Conservation (phyloP, 2,329 filamentous ascomycete species). For the Chaetomiaceae sp. region DNA sequence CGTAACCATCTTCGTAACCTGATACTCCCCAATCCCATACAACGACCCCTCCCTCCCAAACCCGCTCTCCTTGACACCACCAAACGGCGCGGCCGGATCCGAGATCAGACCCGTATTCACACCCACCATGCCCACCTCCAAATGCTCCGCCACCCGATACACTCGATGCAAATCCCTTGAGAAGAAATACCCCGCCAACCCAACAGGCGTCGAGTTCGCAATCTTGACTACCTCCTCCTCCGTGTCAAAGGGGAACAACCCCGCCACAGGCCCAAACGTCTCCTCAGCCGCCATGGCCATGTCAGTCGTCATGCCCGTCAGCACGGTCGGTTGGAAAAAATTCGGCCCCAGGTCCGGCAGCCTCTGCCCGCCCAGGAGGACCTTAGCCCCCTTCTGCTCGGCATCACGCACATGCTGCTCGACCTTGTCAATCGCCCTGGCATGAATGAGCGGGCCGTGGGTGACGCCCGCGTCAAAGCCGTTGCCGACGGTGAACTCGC, state of each 20-base stretch:
- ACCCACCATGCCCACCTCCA: slow-evolving; percentile 85
- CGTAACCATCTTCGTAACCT: slow-evolving; percentile 65
- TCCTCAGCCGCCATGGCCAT: slow-evolving; percentile 87
- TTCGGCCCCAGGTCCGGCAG: slow-evolving; percentile 72
- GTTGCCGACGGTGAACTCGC: slow-evolving; percentile 68
- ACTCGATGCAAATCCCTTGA: slow-evolving; percentile 58
- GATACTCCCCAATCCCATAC: slow-evolving; percentile 74
- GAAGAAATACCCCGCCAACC: slow-evolving; percentile 93
- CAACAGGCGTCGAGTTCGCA: slow-evolving; percentile 80
- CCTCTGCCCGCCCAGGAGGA: slow-evolving; percentile 71
- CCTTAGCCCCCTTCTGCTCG: slow-evolving; percentile 67
- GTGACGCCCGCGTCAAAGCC: slow-evolving; percentile 68
- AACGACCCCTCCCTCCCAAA: slow-evolving; percentile 75
- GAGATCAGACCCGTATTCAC: slow-evolving; percentile 70
- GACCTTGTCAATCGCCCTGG: slow-evolving; percentile 74
- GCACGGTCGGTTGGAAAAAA: slow-evolving; percentile 87
- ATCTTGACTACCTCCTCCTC: slow-evolving; percentile 83
- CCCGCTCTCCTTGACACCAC: slow-evolving; percentile 77
- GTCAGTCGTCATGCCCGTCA: slow-evolving; percentile 77
- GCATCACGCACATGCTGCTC: slow-evolving; percentile 77
- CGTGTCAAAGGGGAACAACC: slow-evolving; percentile 80
- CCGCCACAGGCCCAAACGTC: slow-evolving; percentile 92
- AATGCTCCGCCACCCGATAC: slow-evolving; percentile 58
- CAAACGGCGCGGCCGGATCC: slow-evolving; percentile 60
- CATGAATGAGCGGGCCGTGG: slow-evolving; percentile 81